Base-by-base conservation (phyloP, 1,284 basidiomycete species). In the Phellinidium pouzarii region DNA sequence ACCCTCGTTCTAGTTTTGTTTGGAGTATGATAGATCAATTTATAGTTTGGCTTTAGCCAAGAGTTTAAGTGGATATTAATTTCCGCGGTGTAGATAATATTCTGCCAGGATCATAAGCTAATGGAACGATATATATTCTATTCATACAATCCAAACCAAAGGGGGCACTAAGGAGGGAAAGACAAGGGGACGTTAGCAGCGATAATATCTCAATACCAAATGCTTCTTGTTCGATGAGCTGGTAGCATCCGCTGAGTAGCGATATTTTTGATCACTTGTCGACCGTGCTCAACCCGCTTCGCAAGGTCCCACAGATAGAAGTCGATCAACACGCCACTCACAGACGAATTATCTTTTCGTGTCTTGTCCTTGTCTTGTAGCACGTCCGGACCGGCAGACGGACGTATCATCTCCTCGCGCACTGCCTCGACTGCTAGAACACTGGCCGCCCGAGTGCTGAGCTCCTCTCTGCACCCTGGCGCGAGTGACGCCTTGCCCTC, bases 301-400 rank as follows among this genome's bases (percentile, higher is more conserved):
- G 87, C 89, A 50, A 89, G 64, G 65, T 92, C 89, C 89, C 89
- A 92, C 25, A 92, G 66, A 66, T 85, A 89, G 64, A 92, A 91
- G 62, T 92, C 89, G 50, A 92, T 85, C 60, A 91, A 60, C 31
- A 91, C 89, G 59, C 86, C 88, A 62, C 79, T 86, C 44, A 86
- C 70, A 29, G 25, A 59, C 19, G 50, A 59, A 5, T 58, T 58
- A 52, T 26, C 46, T 45, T 36, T 57, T 57, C 49, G 40, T 26
- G 63, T 62, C 20, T 57, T 60, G 20, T 48, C 37, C 50, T 4
- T 8, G 23, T 51, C 54, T 4, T 8, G 23, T 51, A 52, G 19
- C 50, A 46, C 34, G 44, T 44, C 42, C 40, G 50, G 48, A 63
- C 50, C 31, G 48, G 41, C 45, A n/a, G n/a, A n/a, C n/a, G n/a